Evolutionary conservation across 192 early-diverging fungal species (phyloP), one percentile per base, ranked within the genome.

Genomic region (Coemansia sp.): DNA sequence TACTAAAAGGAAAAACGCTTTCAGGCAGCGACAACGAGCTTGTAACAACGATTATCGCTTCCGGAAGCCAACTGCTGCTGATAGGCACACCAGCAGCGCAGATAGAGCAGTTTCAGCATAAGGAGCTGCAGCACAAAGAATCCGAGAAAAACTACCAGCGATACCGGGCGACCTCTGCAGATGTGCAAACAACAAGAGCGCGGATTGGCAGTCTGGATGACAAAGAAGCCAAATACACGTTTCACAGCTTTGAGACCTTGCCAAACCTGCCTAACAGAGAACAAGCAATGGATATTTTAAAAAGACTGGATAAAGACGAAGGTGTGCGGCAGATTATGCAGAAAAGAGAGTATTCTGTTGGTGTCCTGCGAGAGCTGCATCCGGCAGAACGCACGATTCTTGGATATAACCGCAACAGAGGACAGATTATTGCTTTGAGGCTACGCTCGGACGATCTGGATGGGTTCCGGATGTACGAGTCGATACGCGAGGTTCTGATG

Each of bases 371-470:
- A 0, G 79, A 82, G 50, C 64, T 82, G 67, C 74, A 75, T n/a
- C 79, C 79, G 16, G 22, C 22, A 14, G 73, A 82, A 42, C 63
- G 67, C n/a, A 62, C 70, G 6, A 82, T 82, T 25, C 63, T 82
- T 6, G 79, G 79, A 11, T 76, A 82, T 61, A 82, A 82, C 55
- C 50, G 74, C 5, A 76, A 76, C 67, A 73, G 79, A 36, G 79
- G 79, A 33, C 22, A 71, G 20, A 74, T 73, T 0, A 76, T 82
- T 62, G 79, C 79, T 29, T 59, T 76, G 61, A 48, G 74, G 17
- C 61, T 82, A 62, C 73, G 74, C 38, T 71, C 73, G 3, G 74
- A 76, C 42, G 68, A 69, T 33, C 54, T 82, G 42, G 74, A 71
- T 4, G 74, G 74, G 8, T 82, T 82, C 63, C 51, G 80, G 18